These are phyloP conservation scores for Colletotrichum sidae DNA, from an alignment of 2,329 filamentous ascomycete genomes.

Conservation along the genomic window DNA sequence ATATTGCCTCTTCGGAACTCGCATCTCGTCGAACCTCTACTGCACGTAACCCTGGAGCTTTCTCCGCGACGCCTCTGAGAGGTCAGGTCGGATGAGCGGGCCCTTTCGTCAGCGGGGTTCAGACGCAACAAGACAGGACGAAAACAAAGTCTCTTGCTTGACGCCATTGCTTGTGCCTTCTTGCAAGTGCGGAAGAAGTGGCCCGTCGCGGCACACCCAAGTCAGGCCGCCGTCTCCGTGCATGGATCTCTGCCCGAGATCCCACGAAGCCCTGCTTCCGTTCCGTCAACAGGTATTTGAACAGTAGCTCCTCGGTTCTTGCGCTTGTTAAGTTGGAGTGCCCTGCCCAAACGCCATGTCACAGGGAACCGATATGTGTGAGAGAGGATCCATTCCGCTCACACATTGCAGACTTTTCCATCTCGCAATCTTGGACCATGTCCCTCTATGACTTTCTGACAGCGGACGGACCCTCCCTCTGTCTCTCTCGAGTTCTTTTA, in stretches of 20 bases:
- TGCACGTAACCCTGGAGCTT: background rate
- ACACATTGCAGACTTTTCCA: too few relatives aligned
- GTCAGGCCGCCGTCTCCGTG: conserved; percentile 6
- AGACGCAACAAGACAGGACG: background rate
- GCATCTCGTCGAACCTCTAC: background rate
- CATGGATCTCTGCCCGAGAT: conserved; percentile 28
- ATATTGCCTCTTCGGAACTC: conserved; percentile 12
- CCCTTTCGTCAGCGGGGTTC: background rate
- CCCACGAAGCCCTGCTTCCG: conserved; percentile 16
- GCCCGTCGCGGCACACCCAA: conserved; percentile 6
- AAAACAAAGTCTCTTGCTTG: background rate
- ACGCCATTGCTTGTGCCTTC: conserved; percentile 2
- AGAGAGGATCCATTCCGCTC: background rate
- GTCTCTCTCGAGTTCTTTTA: too few relatives aligned
- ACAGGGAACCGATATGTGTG: background rate
- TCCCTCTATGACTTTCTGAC: too few relatives aligned
- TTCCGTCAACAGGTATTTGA: background rate
- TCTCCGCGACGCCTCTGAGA: background rate
- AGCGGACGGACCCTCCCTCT: too few relatives aligned
- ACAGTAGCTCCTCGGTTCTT: background rate
- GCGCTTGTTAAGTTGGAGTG: background rate
- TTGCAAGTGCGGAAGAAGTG: background rate
- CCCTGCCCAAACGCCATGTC: background rate
- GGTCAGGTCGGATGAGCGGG: background rate
- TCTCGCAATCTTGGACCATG: too few relatives aligned